Evolutionary conservation across 139 green algal species (phyloP), one percentile per base, ranked within the genome.

Genomic region (Yamagishiella unicocca): DNA sequence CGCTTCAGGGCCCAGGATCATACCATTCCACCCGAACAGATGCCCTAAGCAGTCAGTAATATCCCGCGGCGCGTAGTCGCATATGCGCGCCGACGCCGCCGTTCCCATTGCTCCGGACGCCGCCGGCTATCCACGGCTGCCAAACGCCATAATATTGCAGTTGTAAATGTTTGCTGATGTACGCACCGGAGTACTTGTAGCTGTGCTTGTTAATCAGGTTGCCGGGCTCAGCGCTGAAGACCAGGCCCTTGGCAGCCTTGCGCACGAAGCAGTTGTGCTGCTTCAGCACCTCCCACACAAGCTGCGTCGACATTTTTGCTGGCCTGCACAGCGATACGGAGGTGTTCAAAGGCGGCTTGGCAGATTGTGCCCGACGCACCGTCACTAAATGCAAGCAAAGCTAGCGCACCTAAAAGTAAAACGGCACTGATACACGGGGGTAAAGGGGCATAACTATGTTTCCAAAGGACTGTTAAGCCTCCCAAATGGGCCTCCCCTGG

Each of bases 141-240:
- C 40, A 79, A 31, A 61, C 71, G 25, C 14, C 19, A 0, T 4
- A 2, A 14, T 2, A 19, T 4, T 12, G 8, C 10, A 14, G 29
- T 1, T 46, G 31, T 19, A 19, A 58, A 58, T 17, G 17, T 58
- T n/a, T n/a, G n/a, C n/a, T n/a, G n/a, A n/a, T n/a, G n/a, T n/a
- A n/a, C n/a, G 46, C 79, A 96, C 95, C 95, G 58, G 93, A 96
- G 91, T 95, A 94, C 90, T 97, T 98, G 95, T 96, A 98, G 88
- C 81, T 93, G 93, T 94, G 74, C 84, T 92, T 93, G 92, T 96
- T 96, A 90, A 92, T 94, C 91, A 97, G 87, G 91, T 97, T 97
- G 81, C 94, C 93, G 24, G 90, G 76, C 93, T 97, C 95, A 54
- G 93, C 89, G 33, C 90, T 94, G 82, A 97, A 93, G 17, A 87